Evolutionary conservation across 768 basidiomycete genomes (phyloP).

Genomic region (Tricholomella constricta): DNA sequence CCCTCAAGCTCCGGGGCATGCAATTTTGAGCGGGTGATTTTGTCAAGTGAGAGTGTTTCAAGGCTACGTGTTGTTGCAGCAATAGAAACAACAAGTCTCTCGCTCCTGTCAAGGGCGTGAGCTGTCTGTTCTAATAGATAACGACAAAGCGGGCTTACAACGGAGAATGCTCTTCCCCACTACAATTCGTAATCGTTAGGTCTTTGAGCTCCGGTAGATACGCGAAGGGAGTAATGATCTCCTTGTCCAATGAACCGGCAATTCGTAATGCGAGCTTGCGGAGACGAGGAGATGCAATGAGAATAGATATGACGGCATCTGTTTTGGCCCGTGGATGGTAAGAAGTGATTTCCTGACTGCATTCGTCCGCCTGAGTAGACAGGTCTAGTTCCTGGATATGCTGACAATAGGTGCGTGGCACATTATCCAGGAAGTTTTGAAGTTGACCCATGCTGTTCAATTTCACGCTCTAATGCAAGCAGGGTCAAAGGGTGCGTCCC

Average conservation of each 20-base stretch:
- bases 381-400: constrained; percentile 58
- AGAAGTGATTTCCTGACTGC: constrained; percentile 13
- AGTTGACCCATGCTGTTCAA: constrained; percentile 50
- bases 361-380: constrained; percentile 30
- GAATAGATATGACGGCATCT: constrained; percentile 51
- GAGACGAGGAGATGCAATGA: constrained; percentile 51
- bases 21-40: constrained; percentile 65
- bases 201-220: constrained; percentile 42
- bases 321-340: constrained; percentile 36
- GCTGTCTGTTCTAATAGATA: constrained; percentile 4
- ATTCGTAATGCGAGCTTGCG: constrained; percentile 48
- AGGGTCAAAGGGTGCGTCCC: constrained; percentile 16
- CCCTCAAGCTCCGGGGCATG: constrained; percentile 63
- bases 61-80: constrained; percentile 61
- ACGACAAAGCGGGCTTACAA: constrained; percentile 40
- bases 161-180: constrained; percentile 41
- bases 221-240: constrained; percentile 50
- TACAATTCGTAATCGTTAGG: constrained; percentile 50
- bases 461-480: constrained; percentile 44
- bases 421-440: constrained; percentile 51
- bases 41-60: constrained; percentile 57
- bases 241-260: constrained; percentile 50
- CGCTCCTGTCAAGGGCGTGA: constrained; percentile 47
- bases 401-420: constrained; percentile 54
- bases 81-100: constrained; percentile 69